These are phyloP conservation scores for Phanerodontia chrysosporium DNA, from an alignment of 768 basidiomycete species.

Conservation along the genomic window DNA sequence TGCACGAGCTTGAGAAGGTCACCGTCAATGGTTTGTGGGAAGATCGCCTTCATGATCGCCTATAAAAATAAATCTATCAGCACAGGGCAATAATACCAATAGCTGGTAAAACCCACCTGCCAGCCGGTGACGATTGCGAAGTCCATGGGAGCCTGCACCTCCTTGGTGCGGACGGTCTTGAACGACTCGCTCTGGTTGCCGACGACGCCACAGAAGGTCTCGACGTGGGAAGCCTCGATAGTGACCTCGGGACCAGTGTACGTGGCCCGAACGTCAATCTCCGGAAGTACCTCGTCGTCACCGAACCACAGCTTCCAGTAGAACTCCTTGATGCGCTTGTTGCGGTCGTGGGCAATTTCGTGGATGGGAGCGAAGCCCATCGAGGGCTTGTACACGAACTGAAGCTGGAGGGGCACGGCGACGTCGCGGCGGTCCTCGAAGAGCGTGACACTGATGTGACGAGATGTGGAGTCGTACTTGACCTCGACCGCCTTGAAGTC, in stretches of 20 bases:
- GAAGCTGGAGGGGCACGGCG: constrained; percentile 75
- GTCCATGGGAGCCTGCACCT: constrained; percentile 92
- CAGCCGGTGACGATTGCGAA: constrained; percentile 98
- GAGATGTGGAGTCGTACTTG: constrained; percentile 46
- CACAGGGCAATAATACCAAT: not conserved
- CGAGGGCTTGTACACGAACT: constrained; percentile 84
- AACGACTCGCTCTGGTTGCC: constrained; percentile 92
- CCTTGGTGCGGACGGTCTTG: constrained; percentile 67
- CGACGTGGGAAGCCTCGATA: constrained; percentile 72
- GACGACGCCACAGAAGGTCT: constrained; percentile 88
- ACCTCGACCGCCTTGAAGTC: constrained; percentile 84
- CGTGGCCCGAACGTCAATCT: constrained; percentile 74
- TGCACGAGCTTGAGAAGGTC: constrained; percentile 96
- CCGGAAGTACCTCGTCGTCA: constrained; percentile 70
- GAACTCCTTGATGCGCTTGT: constrained; percentile 90
- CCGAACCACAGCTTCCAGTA: constrained; percentile 99
- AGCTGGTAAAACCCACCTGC: constrained; percentile 68
- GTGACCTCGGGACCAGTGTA: constrained; percentile 86
- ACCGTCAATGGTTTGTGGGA: constrained; percentile 87
- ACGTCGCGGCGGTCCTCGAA: constrained; percentile 78
- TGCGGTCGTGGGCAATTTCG: constrained; percentile 79
- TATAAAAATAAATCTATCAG: constrained; percentile 27
- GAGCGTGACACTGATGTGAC: constrained; percentile 66
- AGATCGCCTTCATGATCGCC: constrained; percentile 99
- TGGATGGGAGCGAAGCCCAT: constrained; percentile 91